Percentiles rank a stretch among this genome's conserved stretches.
Conservation (phyloP, 352 stramenopile species). For the Achlya hypogyna region DNA sequence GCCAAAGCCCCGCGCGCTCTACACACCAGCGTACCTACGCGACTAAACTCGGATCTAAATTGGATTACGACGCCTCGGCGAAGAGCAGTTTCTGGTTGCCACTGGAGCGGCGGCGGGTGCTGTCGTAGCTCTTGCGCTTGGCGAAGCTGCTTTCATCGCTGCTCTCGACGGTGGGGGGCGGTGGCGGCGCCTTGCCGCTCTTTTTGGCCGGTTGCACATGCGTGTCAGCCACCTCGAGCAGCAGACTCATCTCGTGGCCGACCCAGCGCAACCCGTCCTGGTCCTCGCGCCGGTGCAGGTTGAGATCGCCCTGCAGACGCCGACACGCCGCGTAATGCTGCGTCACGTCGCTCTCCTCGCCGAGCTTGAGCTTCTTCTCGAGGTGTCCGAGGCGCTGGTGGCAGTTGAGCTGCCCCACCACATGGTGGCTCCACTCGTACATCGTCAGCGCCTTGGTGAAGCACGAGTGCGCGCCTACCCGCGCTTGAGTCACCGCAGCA, state of each 20-base stretch:
- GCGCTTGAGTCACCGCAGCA: too few relatives aligned
- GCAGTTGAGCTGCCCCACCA: constrained; percentile 66
- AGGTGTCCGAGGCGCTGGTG: constrained; percentile 71
- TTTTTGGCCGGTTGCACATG: constrained; percentile 2
- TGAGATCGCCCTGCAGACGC: constrained; percentile 65
- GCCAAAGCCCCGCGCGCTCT: background rate
- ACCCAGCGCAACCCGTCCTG: constrained; percentile 73
- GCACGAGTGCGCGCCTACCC: constrained; percentile 51
- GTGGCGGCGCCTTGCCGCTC: background rate
- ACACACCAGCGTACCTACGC: background rate
- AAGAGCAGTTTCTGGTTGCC: constrained; percentile 1
- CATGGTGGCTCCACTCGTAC: constrained; percentile 79
- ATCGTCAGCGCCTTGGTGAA: constrained; percentile 72
- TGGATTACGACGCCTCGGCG: background rate
- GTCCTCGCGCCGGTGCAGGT: constrained; percentile 69
- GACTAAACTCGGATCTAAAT: background rate
- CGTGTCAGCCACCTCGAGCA: constrained; percentile 45
- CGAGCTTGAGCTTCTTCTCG: constrained; percentile 75
- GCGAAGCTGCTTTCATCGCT: constrained; percentile 19
- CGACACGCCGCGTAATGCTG: constrained; percentile 72
- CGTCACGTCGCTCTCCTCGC: constrained; percentile 47
- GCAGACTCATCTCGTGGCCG: constrained; percentile 69
- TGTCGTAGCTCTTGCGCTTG: constrained; percentile 16
- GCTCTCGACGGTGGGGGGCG: background rate
- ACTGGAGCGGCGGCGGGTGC: constrained; percentile 1